phyloP scores from a whole-genome alignment of 208 protist genomes.

The Trichomonas vaginalis region DNA sequence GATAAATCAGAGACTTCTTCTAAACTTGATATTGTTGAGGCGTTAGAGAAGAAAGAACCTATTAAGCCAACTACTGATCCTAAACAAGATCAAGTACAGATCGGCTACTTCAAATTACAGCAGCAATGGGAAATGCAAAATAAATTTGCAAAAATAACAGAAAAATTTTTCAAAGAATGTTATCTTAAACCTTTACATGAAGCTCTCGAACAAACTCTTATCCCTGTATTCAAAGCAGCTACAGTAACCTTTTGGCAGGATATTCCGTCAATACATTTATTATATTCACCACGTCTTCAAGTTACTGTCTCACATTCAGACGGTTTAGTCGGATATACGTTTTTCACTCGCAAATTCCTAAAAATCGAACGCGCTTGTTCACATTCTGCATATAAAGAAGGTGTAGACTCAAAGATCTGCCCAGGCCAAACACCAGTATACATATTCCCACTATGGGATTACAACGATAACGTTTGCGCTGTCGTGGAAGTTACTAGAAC shows the following conservation, averaged over 20 bases:
- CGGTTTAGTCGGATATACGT: not conserved
- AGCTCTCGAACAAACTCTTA: not conserved
- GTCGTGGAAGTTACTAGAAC: not conserved
- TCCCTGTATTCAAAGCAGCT: not conserved
- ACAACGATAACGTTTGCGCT: not conserved
- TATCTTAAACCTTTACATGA: not conserved
- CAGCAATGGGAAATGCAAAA: not conserved
- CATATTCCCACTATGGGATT: not conserved
- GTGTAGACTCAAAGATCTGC: not conserved
- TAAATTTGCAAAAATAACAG: not conserved
- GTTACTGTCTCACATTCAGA: not conserved
- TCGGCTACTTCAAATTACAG: not conserved
- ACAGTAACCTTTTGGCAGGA: constrained; percentile 6
- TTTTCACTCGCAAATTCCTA: not conserved
- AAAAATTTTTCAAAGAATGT: not conserved
- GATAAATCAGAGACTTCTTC: not conserved
- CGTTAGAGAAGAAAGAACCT: not conserved
- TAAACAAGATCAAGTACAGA: not conserved
- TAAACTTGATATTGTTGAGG: not conserved
- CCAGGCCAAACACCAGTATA: not conserved
- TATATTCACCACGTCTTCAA: not conserved
- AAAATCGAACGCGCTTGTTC: not conserved
- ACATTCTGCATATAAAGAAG: not conserved
- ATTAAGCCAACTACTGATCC: not conserved
- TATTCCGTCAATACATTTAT: not conserved